These are phyloP conservation scores for Saturnispora dispora DNA, from an alignment of 805 yeast species.

Conservation along the genomic window DNA sequence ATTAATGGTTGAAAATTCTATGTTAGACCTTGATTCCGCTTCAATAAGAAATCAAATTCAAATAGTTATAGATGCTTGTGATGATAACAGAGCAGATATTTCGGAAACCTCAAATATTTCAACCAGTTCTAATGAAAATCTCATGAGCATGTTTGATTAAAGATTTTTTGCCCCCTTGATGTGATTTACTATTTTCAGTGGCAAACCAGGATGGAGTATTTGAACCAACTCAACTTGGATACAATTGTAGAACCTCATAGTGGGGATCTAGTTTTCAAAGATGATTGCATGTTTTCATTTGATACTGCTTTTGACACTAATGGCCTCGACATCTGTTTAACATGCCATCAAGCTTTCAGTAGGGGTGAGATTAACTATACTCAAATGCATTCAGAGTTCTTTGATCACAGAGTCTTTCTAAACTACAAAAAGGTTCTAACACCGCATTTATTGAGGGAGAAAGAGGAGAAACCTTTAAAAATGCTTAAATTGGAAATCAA, in stretches of 20 bases:
- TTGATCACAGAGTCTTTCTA: conserved; percentile 49
- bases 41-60: not conserved
- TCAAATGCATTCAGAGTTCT: conserved; percentile 40
- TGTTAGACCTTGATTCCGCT: not conserved
- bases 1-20: not conserved
- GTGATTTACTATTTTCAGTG: not conserved
- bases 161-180: not conserved
- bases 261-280: conserved; percentile 54
- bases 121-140: not conserved
- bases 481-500: conserved; percentile 59
- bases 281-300: conserved; percentile 84
- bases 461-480: conserved; percentile 32
- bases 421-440: conserved; percentile 48
- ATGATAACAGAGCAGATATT: not conserved
- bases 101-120: not conserved
- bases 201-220: conserved; percentile 14
- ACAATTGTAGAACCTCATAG: conserved; percentile 20
- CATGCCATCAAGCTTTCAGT: conserved; percentile 64
- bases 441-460: conserved; percentile 24
- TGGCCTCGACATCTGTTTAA: conserved; percentile 71
- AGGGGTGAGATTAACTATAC: conserved; percentile 43
- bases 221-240: conserved; percentile 12
- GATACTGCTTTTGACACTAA: conserved; percentile 47
- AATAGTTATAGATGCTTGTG: not conserved
- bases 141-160: conserved; percentile 6